phyloP scores from a whole-genome alignment of 2,329 filamentous ascomycete genomes.

The Blastomyces percursus region DNA sequence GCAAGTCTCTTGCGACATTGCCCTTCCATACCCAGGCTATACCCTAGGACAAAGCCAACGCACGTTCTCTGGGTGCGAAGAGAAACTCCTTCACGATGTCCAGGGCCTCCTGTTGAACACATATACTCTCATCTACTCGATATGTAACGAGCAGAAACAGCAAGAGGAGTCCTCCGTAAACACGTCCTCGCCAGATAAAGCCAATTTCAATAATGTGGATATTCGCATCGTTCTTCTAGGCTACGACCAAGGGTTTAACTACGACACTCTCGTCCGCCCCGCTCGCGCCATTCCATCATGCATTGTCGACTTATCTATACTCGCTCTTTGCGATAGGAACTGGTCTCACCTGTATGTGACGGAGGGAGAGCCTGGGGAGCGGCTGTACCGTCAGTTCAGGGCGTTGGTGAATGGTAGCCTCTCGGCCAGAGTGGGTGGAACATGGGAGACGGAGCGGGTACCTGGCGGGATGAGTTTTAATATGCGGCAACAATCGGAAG shows the following conservation, averaged over 20 bases:
- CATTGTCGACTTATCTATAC: constrained; percentile 6
- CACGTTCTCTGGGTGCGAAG: constrained; percentile 5
- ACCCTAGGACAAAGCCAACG: neutral
- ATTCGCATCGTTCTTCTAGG: constrained; percentile 1
- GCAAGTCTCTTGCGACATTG: neutral
- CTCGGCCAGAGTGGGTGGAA: constrained; percentile 6
- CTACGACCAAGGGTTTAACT: constrained; percentile 2
- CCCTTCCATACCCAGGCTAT: constrained; percentile 3
- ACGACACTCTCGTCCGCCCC: constrained; percentile 1
- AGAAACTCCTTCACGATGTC: neutral
- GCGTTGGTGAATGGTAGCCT: constrained; percentile 6
- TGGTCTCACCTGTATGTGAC: constrained; percentile 9
- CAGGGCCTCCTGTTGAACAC: constrained; percentile 3
- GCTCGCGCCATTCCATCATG: constrained; percentile 2
- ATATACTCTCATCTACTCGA: constrained; percentile 4
- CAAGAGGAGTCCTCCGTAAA: neutral
- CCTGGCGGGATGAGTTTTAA: constrained; percentile 6
- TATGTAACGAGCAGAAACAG: neutral
- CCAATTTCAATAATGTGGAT: neutral
- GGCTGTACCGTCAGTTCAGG: constrained; percentile 8
- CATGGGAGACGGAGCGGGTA: constrained; percentile 6
- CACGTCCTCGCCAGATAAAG: neutral
- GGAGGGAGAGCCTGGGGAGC: constrained; percentile 8
- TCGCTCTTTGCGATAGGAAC: constrained; percentile 8
- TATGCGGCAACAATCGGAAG: constrained; percentile 8